phyloP scores from a whole-genome alignment of 129 eudicot species.

The Heracleum sosnowskyi region DNA sequence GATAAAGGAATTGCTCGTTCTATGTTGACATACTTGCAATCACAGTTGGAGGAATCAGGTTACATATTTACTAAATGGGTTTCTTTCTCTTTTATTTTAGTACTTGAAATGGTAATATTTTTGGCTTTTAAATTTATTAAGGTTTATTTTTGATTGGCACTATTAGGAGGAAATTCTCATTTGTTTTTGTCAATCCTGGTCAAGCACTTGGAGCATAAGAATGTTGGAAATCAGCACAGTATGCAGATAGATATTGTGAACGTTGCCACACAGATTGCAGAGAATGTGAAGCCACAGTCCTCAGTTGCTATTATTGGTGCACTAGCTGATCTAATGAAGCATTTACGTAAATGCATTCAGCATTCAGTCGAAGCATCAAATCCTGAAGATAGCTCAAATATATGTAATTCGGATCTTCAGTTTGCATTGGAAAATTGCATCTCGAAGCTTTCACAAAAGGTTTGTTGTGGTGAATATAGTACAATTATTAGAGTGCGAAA shows the following conservation, averaged over 20 bases:
- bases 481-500: neutral
- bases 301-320: conserved; percentile 62
- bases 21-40: conserved; percentile 50
- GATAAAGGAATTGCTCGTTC: conserved; percentile 60
- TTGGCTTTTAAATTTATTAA: neutral
- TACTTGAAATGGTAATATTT: neutral
- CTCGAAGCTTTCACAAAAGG: conserved; percentile 50
- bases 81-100: neutral
- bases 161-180: conserved; percentile 56
- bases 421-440: conserved; percentile 58
- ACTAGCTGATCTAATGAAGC: conserved; percentile 54
- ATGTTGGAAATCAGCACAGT: conserved; percentile 52
- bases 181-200: conserved; percentile 54
- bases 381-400: conserved; percentile 37
- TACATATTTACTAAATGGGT: conserved; percentile 4
- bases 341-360: conserved; percentile 62
- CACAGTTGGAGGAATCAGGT: conserved; percentile 79
- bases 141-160: neutral
- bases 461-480: conserved; percentile 15
- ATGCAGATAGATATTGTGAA: conserved; percentile 47
- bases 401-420: conserved; percentile 50
- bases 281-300: conserved; percentile 43
- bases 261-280: conserved; percentile 46
- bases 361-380: conserved; percentile 44
- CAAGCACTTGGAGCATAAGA: conserved; percentile 71